Conservation (phyloP, 169 alveolate genomes). For the Babesia caballi region DNA sequence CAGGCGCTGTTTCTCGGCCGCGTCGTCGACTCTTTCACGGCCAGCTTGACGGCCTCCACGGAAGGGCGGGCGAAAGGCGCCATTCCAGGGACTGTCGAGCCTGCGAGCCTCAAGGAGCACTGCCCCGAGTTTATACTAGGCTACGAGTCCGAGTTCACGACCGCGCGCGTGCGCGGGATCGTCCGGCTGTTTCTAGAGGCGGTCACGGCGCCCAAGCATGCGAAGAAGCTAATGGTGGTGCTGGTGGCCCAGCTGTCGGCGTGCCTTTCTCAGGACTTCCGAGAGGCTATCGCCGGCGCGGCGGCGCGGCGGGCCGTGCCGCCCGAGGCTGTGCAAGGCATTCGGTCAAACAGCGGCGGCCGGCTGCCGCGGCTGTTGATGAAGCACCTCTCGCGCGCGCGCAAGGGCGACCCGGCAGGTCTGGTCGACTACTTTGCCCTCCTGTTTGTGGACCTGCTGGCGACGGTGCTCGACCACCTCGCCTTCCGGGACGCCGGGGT, state of each 20-base stretch:
- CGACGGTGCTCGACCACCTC: slow-evolving; percentile 36
- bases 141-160: slow-evolving; percentile 17
- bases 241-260: slow-evolving; percentile 9
- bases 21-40: slow-evolving; percentile 15
- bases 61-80: background rate
- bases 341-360: background rate
- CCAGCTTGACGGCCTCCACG: background rate
- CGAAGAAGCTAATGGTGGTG: background rate
- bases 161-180: slow-evolving; percentile 35
- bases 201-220: slow-evolving; percentile 2
- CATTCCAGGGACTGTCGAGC: background rate
- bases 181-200: slow-evolving; percentile 42
- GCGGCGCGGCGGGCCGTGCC: background rate
- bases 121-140: background rate
- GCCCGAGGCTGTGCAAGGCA: background rate
- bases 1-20: slow-evolving; percentile 8
- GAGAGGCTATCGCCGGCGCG: background rate
- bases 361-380: background rate
- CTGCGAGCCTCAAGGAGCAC: background rate
- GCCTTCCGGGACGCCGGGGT: slow-evolving; percentile 26
- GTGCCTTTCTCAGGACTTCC: background rate
- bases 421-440: slow-evolving; percentile 12
- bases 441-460: slow-evolving; percentile 19
- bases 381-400: slow-evolving; percentile 1
- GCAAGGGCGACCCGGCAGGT: slow-evolving; percentile 16